Evolutionary conservation across 2,329 filamentous ascomycete genomes (phyloP).

Genomic region (Apiospora rasikravindrae): DNA sequence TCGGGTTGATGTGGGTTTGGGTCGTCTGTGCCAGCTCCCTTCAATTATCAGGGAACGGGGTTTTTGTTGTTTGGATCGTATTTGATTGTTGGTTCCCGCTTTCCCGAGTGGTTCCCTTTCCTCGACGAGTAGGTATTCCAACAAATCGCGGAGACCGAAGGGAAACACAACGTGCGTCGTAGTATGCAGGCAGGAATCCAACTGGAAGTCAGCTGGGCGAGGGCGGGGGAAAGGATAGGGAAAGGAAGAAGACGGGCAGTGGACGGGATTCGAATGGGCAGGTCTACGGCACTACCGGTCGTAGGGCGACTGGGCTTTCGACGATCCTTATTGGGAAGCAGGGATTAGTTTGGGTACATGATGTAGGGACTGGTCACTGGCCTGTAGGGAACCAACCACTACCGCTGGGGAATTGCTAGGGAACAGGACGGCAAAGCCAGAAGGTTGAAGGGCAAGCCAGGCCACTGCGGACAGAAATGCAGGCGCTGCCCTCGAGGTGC

Average conservation of each 20-base stretch:
- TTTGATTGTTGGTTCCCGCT: not conserved
- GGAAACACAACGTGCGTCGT: not conserved
- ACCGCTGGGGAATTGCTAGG: not conserved
- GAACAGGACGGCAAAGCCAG: too few species aligned
- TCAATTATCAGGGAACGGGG: constrained; percentile 3
- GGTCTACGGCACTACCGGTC: not conserved
- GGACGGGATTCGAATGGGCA: not conserved
- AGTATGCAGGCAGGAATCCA: not conserved
- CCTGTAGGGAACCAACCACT: not conserved
- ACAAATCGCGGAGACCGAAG: not conserved
- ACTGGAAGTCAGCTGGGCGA: not conserved
- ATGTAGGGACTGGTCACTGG: too few species aligned
- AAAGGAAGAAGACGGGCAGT: not conserved
- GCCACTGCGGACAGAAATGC: not conserved
- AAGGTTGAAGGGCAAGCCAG: too few species aligned
- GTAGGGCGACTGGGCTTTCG: not conserved
- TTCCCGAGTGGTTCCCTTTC: not conserved
- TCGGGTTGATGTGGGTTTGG: constrained; percentile 9
- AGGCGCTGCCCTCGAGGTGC: not conserved
- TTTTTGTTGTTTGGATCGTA: not conserved
- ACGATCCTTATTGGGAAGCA: not conserved
- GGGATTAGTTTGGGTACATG: not conserved
- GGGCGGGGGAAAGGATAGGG: not conserved
- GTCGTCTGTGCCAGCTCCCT: constrained; percentile 14
- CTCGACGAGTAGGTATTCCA: not conserved